Base-by-base conservation (phyloP, 169 alveolate species). In the Cyclospora cayetanensis region DNA sequence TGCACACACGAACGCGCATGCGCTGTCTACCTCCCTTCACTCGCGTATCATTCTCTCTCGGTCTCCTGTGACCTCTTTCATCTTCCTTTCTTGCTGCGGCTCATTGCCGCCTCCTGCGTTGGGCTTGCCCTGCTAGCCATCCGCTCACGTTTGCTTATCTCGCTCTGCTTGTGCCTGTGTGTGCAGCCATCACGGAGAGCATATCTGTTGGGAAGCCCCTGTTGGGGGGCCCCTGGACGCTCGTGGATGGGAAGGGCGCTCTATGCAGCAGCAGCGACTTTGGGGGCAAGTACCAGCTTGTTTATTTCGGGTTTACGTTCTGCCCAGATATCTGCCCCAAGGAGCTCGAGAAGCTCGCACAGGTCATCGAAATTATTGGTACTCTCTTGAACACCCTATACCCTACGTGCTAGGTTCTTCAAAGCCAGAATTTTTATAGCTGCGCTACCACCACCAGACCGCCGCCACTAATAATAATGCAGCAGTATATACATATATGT, bases 261-360 rank as follows among this genome's bases (percentile, higher is more conserved):
- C 79, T 72, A 15, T 39, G 92, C 53, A 35, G 91, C 12, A 46
- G 70, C 72, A 52, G 25, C 25, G 94, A 93, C 52, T 68, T 90
- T 29, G 37, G 68, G 27, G 94, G 95, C 5, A 63, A 63, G 50
- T 91, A 84, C 66, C 93, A 84, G 79, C 90, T 93, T 12, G 22
- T 93, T 1, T 93, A 93, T 52, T 93, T 93, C 46, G 95, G 98
- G 22, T 97, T 97, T 93, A 93, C 95, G 22, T 96, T 96, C 76
- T 97, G 98, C 83, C 98, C 98, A 68, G 98, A 97, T 91, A 96
- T 97, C 27, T 97, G 98, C 86, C 98, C 98, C 3, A 97, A 95
- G 84, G 98, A 96, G 82, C 93, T 96, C 93, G 98, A 96, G 68
- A 96, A 96, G 42, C 97, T 95, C 85, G 93, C 95, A 5, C 92